Evolutionary conservation across 139 green algal genomes (phyloP).

Genomic region (Spirogloea muscicola): DNA sequence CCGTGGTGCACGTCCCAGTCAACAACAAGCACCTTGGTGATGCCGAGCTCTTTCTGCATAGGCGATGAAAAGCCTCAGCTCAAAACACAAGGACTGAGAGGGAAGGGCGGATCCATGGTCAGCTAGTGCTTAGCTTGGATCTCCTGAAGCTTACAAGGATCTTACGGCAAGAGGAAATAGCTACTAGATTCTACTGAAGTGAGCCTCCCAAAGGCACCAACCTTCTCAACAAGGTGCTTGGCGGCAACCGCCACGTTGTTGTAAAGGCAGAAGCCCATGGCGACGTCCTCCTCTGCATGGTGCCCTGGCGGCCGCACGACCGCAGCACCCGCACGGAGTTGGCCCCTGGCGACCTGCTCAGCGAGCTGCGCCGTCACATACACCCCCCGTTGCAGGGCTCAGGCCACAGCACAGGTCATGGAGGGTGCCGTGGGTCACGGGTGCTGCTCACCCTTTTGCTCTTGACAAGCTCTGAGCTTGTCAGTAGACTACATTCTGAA

Average conservation of each 20-base stretch:
- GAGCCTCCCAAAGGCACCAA: too few relatives aligned
- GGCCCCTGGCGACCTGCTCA: constrained; percentile 12
- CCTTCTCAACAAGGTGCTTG: too few relatives aligned
- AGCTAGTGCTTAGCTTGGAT: too few relatives aligned
- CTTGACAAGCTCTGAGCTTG: too few relatives aligned
- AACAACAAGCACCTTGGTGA: constrained; percentile 64
- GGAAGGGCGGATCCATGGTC: neutral
- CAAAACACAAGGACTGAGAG: neutral
- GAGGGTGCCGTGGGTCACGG: too few relatives aligned
- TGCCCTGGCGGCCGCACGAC: constrained; percentile 73
- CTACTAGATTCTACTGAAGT: too few relatives aligned
- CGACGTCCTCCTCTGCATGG: constrained; percentile 56
- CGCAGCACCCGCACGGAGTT: constrained; percentile 47
- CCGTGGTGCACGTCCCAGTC: constrained; percentile 83
- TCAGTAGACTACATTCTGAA: too few relatives aligned
- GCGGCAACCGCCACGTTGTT: constrained; percentile 64
- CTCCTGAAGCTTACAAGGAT: too few relatives aligned
- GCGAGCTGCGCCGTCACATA: too few relatives aligned
- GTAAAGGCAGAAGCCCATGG: constrained; percentile 73
- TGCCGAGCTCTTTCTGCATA: constrained; percentile 9
- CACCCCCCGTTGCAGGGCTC: too few relatives aligned
- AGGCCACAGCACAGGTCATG: neutral
- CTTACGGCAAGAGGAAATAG: too few relatives aligned
- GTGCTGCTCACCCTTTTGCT: too few relatives aligned
- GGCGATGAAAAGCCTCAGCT: neutral